Evolutionary conservation across 192 early-diverging fungal species (phyloP), one percentile per base, ranked within the genome.

Genomic region (Coemansia sp.): DNA sequence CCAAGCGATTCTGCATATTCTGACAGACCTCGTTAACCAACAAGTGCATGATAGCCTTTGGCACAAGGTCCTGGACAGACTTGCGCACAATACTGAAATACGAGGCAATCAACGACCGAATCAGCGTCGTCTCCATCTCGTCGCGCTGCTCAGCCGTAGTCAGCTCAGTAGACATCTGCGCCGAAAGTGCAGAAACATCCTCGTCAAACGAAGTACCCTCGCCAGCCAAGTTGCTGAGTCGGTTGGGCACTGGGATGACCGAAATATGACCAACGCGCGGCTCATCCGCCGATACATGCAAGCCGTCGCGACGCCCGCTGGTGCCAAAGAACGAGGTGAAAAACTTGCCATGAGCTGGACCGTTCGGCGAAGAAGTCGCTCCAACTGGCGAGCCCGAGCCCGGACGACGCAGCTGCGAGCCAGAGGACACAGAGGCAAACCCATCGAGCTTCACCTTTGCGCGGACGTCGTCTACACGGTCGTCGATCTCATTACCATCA

Each of bases 21-120:
- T 93, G 87, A 59, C 89, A 86, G 32, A 87, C 88, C 65, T 87
- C 76, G 68, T 91, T 91, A 70, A 93, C 92, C 56, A 93, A 71
- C 45, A 91, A 70, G 61, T 93, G 90, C 92, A 93, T 93, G 60
- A 93, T 84, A 3, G 92, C 87, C 80, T 93, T 93, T 59, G 92
- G 92, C 8, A 93, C 90, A 62, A 89, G 67, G 44, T 93, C 92
- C 72, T 91, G 89, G 62, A 92, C 86, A 13, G 90, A 87, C 76
- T 93, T 91, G 69, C 90, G 89, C 34, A 90, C 90, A 68, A 93
- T 89, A 61, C 84, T 79, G 68, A 93, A 93, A 74, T 93, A 93
- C 27, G 88, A 91, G 6, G 88, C 76, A 50, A 93, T 93, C 34
- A 93, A 76, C 0, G 90, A 91, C 41, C 92, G 90, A 64, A 93